Evolutionary conservation across 768 basidiomycete genomes (phyloP).

Genomic region (Neoboletus subvelutipes): DNA sequence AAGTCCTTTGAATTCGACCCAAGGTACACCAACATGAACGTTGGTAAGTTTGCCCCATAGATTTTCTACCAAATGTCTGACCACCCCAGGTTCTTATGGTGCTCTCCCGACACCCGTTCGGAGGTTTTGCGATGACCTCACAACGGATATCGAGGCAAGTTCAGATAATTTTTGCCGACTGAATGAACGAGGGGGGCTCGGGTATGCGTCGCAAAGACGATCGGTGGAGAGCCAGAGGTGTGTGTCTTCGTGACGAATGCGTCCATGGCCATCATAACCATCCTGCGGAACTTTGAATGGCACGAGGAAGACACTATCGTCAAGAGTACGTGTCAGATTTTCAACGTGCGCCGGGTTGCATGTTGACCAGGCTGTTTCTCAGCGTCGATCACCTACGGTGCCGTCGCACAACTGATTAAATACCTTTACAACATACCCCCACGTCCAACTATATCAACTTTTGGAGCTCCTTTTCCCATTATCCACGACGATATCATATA

Average conservation of each 20-base stretch:
- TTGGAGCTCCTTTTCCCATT: neutral
- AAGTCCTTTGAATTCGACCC: slow-evolving; percentile 3
- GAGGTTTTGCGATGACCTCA: neutral
- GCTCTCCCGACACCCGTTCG: slow-evolving; percentile 39
- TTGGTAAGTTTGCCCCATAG: neutral
- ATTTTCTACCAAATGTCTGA: neutral
- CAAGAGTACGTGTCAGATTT: neutral
- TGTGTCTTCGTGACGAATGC: slow-evolving; percentile 37
- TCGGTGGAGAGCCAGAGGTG: slow-evolving; percentile 51
- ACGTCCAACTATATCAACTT: slow-evolving; percentile 32
- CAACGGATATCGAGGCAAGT: slow-evolving; percentile 39
- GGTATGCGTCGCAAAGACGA: slow-evolving; percentile 38
- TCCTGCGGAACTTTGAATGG: slow-evolving; percentile 66
- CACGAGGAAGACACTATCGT: slow-evolving; percentile 48
- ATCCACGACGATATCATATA: neutral
- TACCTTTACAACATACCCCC: slow-evolving; percentile 53
- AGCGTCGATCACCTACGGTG: slow-evolving; percentile 56
- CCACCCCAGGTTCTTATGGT: slow-evolving; percentile 40
- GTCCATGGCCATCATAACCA: slow-evolving; percentile 45
- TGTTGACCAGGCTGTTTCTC: neutral
- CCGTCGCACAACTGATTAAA: slow-evolving; percentile 47
- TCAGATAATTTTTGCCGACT: slow-evolving; percentile 50
- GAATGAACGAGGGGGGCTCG: slow-evolving; percentile 35
- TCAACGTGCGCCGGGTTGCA: neutral
- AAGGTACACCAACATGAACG: neutral